These are phyloP conservation scores for Dioscorea dumetorum DNA, from an alignment of 106 monocot species.

Conservation along the genomic window DNA sequence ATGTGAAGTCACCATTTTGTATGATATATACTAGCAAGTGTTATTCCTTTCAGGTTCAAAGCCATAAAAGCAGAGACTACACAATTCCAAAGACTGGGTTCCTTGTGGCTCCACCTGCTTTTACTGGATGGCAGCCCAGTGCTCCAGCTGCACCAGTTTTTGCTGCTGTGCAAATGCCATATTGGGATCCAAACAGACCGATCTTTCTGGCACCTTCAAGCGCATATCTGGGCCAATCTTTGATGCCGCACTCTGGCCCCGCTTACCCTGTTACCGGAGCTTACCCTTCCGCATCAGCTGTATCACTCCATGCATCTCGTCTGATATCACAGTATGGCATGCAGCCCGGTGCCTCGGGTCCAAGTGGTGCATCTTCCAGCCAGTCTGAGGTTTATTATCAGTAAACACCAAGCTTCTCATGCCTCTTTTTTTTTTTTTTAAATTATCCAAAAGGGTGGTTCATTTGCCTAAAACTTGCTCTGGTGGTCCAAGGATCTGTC, in stretches of 20 bases:
- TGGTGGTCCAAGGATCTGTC: too few species aligned
- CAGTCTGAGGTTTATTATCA: constrained; percentile 41
- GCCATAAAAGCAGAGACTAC: constrained; percentile 88
- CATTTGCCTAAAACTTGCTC: too few species aligned
- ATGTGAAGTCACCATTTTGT: too few species aligned
- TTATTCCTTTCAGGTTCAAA: constrained; percentile 45
- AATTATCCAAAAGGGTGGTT: too few species aligned
- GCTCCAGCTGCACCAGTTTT: constrained; percentile 26
- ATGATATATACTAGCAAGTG: too few species aligned
- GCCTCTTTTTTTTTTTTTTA: too few species aligned
- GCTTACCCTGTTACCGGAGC: constrained; percentile 11
- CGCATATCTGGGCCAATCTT: constrained; percentile 26
- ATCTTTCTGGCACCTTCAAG: constrained; percentile 14
- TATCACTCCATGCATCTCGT: constrained; percentile 8
- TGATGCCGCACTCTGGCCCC: constrained; percentile 4
- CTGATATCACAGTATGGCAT: constrained; percentile 29
- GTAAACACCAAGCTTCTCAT: too few species aligned
- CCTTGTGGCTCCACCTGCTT: constrained; percentile 38
- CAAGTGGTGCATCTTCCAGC: constrained; percentile 20
- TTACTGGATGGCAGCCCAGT: constrained; percentile 41
- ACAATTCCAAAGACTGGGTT: constrained; percentile 58
- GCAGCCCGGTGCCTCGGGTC: constrained; percentile 10
- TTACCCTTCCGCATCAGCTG: constrained; percentile 4
- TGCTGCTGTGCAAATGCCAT: constrained; percentile 14
- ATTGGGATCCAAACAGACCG: constrained; percentile 47